Evolutionary conservation across 2,329 filamentous ascomycete species (phyloP).

Genomic region (Aspergillus luchuensis): DNA sequence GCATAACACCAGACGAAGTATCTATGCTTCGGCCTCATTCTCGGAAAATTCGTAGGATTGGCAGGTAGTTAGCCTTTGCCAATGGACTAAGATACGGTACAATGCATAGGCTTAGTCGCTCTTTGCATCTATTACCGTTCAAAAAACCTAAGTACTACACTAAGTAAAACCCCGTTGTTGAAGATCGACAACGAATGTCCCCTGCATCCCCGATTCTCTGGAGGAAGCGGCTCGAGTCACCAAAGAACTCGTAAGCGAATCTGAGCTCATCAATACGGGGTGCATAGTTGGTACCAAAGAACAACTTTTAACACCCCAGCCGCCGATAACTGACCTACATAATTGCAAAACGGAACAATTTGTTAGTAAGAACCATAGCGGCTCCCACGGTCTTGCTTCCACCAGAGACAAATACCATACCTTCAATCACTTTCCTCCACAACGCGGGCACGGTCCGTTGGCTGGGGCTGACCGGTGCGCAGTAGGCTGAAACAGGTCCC

Average conservation of each 20-base stretch:
- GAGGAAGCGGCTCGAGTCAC: not conserved
- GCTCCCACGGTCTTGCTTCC: not conserved
- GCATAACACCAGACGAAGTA: not conserved
- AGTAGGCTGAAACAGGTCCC: slow-evolving; percentile 15
- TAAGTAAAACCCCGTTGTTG: not conserved
- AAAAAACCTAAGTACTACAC: not conserved
- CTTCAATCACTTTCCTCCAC: slow-evolving; percentile 7
- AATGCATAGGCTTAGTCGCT: too few relatives aligned
- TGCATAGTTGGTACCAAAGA: not conserved
- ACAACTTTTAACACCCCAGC: not conserved
- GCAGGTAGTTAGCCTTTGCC: too few relatives aligned
- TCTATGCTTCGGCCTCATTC: not conserved
- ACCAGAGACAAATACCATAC: not conserved
- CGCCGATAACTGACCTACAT: not conserved
- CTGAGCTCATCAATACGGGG: not conserved
- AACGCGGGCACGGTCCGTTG: slow-evolving; percentile 19
- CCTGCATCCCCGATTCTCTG: not conserved
- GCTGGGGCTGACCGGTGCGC: slow-evolving; percentile 15
- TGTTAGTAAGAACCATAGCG: not conserved
- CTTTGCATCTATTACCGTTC: too few relatives aligned
- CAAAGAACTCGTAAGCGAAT: not conserved
- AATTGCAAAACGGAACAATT: not conserved
- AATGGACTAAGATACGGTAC: too few relatives aligned
- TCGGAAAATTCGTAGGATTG: too few relatives aligned
- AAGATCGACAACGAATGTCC: not conserved